Conservation (phyloP, 768 basidiomycete species). For the Hericium rajendrae region DNA sequence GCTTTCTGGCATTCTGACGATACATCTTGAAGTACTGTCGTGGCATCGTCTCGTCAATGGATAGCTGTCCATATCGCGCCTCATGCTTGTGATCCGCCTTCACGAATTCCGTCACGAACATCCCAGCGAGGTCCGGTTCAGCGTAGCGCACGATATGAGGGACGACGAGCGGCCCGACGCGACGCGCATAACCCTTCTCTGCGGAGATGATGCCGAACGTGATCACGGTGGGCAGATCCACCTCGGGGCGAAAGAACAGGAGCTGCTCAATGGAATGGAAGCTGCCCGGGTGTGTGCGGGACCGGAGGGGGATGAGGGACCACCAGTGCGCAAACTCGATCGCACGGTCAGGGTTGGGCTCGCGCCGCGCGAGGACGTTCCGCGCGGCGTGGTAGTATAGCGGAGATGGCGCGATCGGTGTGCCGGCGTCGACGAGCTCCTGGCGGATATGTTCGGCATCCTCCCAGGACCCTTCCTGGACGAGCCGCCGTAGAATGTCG, state of each 20-base stretch:
- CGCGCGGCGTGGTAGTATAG: slow-evolving; percentile 31
- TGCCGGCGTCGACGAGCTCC: slow-evolving; percentile 29
- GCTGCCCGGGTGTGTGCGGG: not conserved
- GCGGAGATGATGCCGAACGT: slow-evolving; percentile 36
- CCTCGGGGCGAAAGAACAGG: slow-evolving; percentile 18
- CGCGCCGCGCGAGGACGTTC: slow-evolving; percentile 18
- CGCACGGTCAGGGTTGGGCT: slow-evolving; percentile 9
- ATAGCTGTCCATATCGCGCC: not conserved
- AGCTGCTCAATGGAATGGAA: slow-evolving; percentile 24
- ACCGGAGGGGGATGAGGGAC: slow-evolving; percentile 26
- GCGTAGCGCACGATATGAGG: slow-evolving; percentile 37
- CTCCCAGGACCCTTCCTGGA: slow-evolving; percentile 20
- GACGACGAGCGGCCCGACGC: slow-evolving; percentile 15
- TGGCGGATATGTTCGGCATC: slow-evolving; percentile 29
- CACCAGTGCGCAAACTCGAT: slow-evolving; percentile 32
- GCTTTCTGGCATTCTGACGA: not conserved
- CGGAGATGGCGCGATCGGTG: slow-evolving; percentile 26
- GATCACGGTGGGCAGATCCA: slow-evolving; percentile 28
- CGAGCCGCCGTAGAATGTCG: slow-evolving; percentile 18
- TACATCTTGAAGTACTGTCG: not conserved
- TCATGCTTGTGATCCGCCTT: slow-evolving; percentile 17
- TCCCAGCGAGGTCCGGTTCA: slow-evolving; percentile 20
- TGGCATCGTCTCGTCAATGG: not conserved
- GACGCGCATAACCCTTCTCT: slow-evolving; percentile 33
- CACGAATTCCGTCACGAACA: slow-evolving; percentile 30